These are phyloP conservation scores for Nothophytophthora sp. DNA, from an alignment of 352 stramenopile genomes.

Conservation along the genomic window DNA sequence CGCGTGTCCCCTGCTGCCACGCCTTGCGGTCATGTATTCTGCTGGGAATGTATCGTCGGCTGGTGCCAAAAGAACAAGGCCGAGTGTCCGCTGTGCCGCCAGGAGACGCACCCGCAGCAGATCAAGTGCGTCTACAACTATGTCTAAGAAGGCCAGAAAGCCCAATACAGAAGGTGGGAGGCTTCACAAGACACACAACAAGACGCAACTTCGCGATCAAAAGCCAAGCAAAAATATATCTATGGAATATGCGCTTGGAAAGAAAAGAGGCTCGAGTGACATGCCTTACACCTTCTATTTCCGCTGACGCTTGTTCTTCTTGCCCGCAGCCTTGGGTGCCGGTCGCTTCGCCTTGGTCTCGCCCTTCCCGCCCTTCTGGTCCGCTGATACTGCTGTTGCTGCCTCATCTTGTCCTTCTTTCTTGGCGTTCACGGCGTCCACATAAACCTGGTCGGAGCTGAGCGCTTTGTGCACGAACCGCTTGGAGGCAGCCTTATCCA, in stretches of 20 bases:
- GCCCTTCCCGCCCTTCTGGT: slow-evolving; percentile 45
- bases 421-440: slow-evolving; percentile 61
- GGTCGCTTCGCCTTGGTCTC: slow-evolving; percentile 29
- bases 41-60: slow-evolving; percentile 93
- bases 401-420: slow-evolving; percentile 30
- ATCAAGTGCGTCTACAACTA: slow-evolving; percentile 94
- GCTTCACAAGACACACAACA: too few relatives aligned
- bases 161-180: too few relatives aligned
- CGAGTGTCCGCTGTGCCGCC: slow-evolving; percentile 89
- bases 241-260: slow-evolving; percentile 35
- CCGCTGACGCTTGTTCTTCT: slow-evolving; percentile 57
- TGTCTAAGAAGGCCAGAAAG: slow-evolving; percentile 34
- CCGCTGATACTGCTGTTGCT: slow-evolving; percentile 8
- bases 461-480: slow-evolving; percentile 86
- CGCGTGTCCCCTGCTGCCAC: slow-evolving; percentile 76
- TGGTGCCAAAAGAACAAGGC: slow-evolving; percentile 93
- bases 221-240: slow-evolving; percentile 22
- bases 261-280: too few relatives aligned
- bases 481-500: slow-evolving; percentile 82
- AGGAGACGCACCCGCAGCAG: slow-evolving; percentile 86
- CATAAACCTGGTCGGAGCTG: slow-evolving; percentile 85
- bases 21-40: slow-evolving; percentile 91
- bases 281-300: too few relatives aligned
- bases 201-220: too few relatives aligned
- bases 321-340: slow-evolving; percentile 29